A percentile compares a stretch with the other conserved stretches of the same genome.
Conservation (phyloP, 306 rosid species). For the Begonia masoniana region DNA sequence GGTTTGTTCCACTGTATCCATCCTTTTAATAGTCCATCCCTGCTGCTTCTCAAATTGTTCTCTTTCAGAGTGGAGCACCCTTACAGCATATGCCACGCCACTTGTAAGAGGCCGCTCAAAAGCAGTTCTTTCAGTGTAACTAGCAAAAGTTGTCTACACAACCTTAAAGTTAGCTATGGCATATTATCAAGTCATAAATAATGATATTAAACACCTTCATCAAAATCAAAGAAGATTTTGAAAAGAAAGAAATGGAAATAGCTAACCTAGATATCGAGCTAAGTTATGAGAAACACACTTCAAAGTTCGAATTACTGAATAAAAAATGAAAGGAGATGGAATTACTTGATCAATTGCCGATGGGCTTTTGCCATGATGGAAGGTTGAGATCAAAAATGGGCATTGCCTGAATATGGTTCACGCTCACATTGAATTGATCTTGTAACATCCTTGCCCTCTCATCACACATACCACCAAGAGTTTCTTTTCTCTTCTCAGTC, state of each 20-base stretch:
- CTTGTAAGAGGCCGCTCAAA: constrained; percentile 97
- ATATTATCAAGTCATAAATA: too few relatives aligned
- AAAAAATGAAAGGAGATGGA: constrained; percentile 10
- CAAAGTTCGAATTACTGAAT: too few relatives aligned
- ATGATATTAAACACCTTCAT: too few relatives aligned
- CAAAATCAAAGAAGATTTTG: too few relatives aligned
- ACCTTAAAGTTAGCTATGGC: constrained; percentile 18
- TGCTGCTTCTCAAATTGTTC: constrained; percentile 93
- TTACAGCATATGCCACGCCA: constrained; percentile 97
- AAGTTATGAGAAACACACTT: too few relatives aligned
- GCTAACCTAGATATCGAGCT: too few relatives aligned
- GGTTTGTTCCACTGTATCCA: constrained; percentile 73
- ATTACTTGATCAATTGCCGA: constrained; percentile 89
- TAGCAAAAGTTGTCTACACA: constrained; percentile 71
- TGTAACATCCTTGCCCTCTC: constrained; percentile 89
- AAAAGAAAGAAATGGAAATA: too few relatives aligned
- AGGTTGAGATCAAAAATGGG: constrained; percentile 81
- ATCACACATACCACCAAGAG: constrained; percentile 84
- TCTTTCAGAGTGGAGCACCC: constrained; percentile 93
- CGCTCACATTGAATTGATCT: constrained; percentile 91
- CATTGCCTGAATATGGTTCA: constrained; percentile 98
- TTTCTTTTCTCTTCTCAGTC: constrained; percentile 76
- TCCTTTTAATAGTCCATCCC: constrained; percentile 92
- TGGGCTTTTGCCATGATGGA: constrained; percentile 71
- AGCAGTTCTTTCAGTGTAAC: constrained; percentile 90